These are phyloP conservation scores for Suaeda aralocaspica DNA, from an alignment of 148 eudicot genomes.

Conservation along the genomic window DNA sequence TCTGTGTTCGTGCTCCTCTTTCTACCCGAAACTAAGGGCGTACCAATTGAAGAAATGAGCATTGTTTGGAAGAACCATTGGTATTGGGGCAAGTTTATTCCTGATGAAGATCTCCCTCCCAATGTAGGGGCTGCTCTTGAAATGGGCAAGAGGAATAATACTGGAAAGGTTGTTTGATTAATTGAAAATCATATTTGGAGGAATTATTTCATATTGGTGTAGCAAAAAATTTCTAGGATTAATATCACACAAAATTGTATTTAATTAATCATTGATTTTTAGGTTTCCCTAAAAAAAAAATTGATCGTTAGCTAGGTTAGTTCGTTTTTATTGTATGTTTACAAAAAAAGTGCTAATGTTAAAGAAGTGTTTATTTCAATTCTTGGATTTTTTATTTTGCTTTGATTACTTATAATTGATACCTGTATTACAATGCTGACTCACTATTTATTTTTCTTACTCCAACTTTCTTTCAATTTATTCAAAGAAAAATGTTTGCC, in stretches of 20 bases:
- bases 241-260: slow-evolving; percentile 16
- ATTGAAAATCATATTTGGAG: neutral
- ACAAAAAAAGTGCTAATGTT: too few species aligned
- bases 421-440: too few species aligned
- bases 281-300: too few species aligned
- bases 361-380: too few species aligned
- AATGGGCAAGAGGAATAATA: slow-evolving; percentile 29
- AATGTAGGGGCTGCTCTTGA: slow-evolving; percentile 29
- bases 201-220: neutral
- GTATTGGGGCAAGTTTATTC: slow-evolving; percentile 55
- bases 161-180: slow-evolving; percentile 14
- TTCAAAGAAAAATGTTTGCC: too few species aligned
- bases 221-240: neutral
- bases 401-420: too few species aligned
- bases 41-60: slow-evolving; percentile 80
- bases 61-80: slow-evolving; percentile 67
- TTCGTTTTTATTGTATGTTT: too few species aligned
- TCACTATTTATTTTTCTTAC: too few species aligned
- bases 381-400: too few species aligned
- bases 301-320: too few species aligned
- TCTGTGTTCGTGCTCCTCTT: slow-evolving; percentile 56
- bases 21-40: slow-evolving; percentile 75
- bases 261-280: slow-evolving; percentile 1
- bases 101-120: slow-evolving; percentile 35
- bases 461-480: too few species aligned